Percentiles rank a stretch among this genome's conserved stretches.
These are phyloP conservation scores for Colletotrichum incanum DNA, from an alignment of 2,329 filamentous ascomycete genomes.

Conservation along the genomic window DNA sequence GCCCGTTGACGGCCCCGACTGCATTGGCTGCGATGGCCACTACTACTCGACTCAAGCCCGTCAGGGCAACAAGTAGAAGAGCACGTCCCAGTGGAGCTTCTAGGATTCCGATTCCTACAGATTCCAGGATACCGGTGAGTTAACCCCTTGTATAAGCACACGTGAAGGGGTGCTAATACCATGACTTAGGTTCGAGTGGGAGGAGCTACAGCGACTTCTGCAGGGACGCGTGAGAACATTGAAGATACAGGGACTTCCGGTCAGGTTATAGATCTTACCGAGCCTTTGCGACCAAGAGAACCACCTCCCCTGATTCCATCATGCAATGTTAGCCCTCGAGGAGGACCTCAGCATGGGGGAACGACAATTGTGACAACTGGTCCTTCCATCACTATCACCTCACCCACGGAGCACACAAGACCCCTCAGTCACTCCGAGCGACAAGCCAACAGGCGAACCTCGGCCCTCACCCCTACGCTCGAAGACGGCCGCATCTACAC, in stretches of 20 bases:
- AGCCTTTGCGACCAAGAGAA: background rate
- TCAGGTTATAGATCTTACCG: background rate
- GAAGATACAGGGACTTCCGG: background rate
- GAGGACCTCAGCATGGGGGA: background rate
- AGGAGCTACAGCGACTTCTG: background rate
- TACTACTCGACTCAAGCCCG: background rate
- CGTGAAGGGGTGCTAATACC: background rate
- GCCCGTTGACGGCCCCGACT: background rate
- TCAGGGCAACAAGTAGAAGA: background rate
- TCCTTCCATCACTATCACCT: conserved; percentile 14
- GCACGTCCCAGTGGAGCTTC: background rate
- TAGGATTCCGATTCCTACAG: background rate
- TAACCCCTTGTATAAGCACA: no score
- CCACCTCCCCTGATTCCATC: background rate
- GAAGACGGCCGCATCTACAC: conserved; percentile 19
- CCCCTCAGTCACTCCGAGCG: background rate
- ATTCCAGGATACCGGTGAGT: background rate
- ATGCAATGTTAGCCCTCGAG: background rate
- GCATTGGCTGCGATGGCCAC: conserved; percentile 6
- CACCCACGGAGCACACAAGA: background rate
- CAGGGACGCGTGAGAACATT: background rate
- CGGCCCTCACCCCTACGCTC: background rate
- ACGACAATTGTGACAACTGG: background rate
- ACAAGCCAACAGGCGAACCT: no score
- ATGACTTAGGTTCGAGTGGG: background rate